phyloP scores from a whole-genome alignment of 345 rosid genomes.

The Citrus medica region DNA sequence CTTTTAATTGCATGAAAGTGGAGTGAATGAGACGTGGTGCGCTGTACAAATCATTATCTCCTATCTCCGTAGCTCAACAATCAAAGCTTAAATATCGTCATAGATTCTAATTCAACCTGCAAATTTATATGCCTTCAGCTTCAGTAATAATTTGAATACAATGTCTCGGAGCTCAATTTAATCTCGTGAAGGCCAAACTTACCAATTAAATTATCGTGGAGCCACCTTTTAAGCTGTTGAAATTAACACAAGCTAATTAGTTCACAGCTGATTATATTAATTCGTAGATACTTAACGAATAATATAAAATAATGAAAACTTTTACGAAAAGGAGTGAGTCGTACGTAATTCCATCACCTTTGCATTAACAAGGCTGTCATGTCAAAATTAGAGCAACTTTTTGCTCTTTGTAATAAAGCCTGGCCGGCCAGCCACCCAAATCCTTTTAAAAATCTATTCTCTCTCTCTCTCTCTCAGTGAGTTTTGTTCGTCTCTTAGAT shows the following conservation, averaged over 20 bases:
- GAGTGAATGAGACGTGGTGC: too few species aligned
- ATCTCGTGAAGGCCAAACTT: neutral
- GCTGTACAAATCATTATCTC: too few species aligned
- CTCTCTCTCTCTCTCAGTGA: neutral
- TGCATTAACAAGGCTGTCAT: slow-evolving; percentile 49
- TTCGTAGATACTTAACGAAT: neutral
- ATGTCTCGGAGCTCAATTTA: neutral
- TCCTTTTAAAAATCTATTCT: slow-evolving; percentile 5
- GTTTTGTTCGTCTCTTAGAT: slow-evolving; percentile 23
- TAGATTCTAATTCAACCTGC: too few species aligned
- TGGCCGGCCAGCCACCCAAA: slow-evolving; percentile 27
- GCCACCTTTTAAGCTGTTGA: neutral
- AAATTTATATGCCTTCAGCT: too few species aligned
- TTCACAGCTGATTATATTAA: neutral
- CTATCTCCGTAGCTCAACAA: too few species aligned
- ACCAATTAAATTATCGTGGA: neutral
- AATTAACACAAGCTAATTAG: neutral
- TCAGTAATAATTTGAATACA: neutral
- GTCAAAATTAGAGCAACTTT: slow-evolving; percentile 59
- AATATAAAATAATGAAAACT: slow-evolving; percentile 32
- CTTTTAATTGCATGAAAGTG: too few species aligned
- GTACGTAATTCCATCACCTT: slow-evolving; percentile 57
- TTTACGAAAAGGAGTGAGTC: slow-evolving; percentile 39
- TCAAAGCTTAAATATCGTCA: neutral
- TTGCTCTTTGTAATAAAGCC: slow-evolving; percentile 23